phyloP scores from a whole-genome alignment of 805 yeast species.

The Naumovozyma castellii region DNA sequence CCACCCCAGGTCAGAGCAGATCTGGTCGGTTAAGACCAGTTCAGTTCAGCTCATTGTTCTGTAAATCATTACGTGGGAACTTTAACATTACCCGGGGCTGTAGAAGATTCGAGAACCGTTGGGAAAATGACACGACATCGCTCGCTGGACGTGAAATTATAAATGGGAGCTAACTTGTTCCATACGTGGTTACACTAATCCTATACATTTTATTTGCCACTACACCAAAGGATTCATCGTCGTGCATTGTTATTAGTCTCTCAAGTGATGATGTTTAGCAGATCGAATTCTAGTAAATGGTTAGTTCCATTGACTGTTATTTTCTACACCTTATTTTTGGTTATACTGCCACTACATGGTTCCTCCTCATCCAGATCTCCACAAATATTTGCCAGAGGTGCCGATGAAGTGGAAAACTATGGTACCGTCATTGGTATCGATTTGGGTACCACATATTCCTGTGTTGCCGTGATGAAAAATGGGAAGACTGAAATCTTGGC shows the following conservation, averaged over 20 bases:
- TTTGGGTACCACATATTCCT: slow-evolving; percentile 94
- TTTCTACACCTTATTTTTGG: slow-evolving; percentile 24
- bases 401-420: slow-evolving; percentile 38
- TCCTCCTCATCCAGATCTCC: slow-evolving; percentile 24
- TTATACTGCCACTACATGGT: slow-evolving; percentile 23
- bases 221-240: no score
- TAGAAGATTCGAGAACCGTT: neutral
- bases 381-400: slow-evolving; percentile 27
- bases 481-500: slow-evolving; percentile 90
- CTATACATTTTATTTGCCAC: no score
- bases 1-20: neutral
- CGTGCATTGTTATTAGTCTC: neutral
- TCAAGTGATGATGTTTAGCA: slow-evolving; percentile 8
- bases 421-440: slow-evolving; percentile 86
- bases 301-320: slow-evolving; percentile 38
- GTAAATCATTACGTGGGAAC: no score
- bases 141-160: neutral
- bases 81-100: neutral
- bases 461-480: slow-evolving; percentile 82
- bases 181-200: no score
- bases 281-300: slow-evolving; percentile 27
- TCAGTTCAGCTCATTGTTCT: no score
- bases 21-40: no score
- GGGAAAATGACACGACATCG: neutral
- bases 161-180: no score